phyloP scores from a whole-genome alignment of 2,329 filamentous ascomycete genomes.

The Verticillium nonalfalfae region DNA sequence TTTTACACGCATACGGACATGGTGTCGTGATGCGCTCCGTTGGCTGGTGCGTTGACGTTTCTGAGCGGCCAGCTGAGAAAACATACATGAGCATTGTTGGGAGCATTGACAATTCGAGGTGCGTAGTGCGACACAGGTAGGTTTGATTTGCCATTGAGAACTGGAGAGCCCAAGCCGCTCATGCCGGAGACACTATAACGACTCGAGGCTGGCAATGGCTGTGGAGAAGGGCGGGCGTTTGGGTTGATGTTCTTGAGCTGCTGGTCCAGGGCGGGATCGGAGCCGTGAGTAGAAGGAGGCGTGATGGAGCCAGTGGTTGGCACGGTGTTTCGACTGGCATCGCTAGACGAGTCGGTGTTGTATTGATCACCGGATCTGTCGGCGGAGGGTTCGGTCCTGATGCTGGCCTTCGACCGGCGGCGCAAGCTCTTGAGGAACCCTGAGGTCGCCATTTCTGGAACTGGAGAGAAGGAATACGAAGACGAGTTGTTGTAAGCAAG shows the following conservation, averaged over 20 bases:
- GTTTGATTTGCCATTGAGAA: constrained; percentile 46
- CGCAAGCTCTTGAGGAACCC: constrained; percentile 72
- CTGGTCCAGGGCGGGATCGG: constrained; percentile 59
- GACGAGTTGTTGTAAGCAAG: neutral
- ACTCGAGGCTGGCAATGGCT: constrained; percentile 36
- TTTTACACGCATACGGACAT: neutral
- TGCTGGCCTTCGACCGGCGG: constrained; percentile 69
- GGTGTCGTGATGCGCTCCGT: neutral
- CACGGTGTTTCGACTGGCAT: constrained; percentile 53
- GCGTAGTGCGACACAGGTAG: constrained; percentile 71
- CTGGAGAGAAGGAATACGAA: neutral
- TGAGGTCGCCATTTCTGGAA: constrained; percentile 27
- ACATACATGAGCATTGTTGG: constrained; percentile 78
- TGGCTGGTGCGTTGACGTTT: constrained; percentile 1
- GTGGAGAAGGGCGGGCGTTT: constrained; percentile 28
- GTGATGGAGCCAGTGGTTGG: constrained; percentile 66
- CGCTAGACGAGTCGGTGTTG: constrained; percentile 48
- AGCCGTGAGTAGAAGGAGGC: constrained; percentile 66
- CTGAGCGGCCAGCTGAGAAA: neutral
- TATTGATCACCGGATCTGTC: neutral
- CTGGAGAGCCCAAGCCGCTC: constrained; percentile 52
- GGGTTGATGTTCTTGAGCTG: constrained; percentile 42
- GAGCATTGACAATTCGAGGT: constrained; percentile 71
- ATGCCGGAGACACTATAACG: constrained; percentile 60
- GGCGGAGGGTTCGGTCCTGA: constrained; percentile 57